Evolutionary conservation across 2,329 filamentous ascomycete species (phyloP).

Genomic region (Fusarium aywerte): DNA sequence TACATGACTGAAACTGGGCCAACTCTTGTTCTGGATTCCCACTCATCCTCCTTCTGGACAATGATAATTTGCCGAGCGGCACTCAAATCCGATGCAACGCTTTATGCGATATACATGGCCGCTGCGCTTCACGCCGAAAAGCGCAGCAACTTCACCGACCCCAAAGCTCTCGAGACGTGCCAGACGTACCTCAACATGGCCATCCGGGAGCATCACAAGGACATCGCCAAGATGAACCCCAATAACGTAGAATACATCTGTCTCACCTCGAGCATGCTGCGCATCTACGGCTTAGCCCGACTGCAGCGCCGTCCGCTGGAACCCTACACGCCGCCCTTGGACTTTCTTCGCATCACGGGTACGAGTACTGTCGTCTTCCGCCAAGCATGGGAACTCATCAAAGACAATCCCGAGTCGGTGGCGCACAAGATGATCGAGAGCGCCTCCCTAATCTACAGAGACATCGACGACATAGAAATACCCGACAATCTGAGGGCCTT

Average conservation of each 20-base stretch:
- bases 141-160: background rate
- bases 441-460: background rate
- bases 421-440: conserved; percentile 3
- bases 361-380: background rate
- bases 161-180: background rate
- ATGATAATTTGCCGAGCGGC: background rate
- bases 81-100: background rate
- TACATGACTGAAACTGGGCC: conserved; percentile 8
- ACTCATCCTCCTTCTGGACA: background rate
- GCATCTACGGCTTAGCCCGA: background rate
- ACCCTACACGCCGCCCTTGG: background rate
- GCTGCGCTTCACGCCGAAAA: background rate
- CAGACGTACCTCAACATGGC: conserved; percentile 6
- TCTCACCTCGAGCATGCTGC: conserved; percentile 4
- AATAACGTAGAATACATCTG: background rate
- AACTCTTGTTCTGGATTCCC: background rate
- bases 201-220: conserved; percentile 7
- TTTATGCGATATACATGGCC: conserved; percentile 8
- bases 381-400: background rate
- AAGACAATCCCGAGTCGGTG: background rate
- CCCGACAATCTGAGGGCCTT: background rate
- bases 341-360: conserved; percentile 1
- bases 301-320: background rate
- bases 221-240: background rate
- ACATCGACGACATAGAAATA: background rate